phyloP scores from a whole-genome alignment of 2,329 filamentous ascomycete genomes.

The Gnomoniopsis sp. region DNA sequence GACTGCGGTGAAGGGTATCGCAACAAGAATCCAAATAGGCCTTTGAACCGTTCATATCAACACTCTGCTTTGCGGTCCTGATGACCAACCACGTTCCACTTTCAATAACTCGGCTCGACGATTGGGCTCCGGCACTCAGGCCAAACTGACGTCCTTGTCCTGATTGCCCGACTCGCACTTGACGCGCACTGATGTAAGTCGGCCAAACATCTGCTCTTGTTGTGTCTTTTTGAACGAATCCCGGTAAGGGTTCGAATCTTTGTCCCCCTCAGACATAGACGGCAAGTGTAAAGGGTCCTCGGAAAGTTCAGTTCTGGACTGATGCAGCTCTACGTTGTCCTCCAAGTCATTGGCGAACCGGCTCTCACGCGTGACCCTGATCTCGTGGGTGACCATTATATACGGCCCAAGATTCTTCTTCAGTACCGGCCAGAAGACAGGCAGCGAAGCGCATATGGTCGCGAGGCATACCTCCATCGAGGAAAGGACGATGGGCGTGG shows the following conservation, averaged over 20 bases:
- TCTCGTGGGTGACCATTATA: conserved; percentile 26
- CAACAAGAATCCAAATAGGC: too few species aligned
- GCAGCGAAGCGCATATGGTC: conserved; percentile 7
- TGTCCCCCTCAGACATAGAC: not conserved
- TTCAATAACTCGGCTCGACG: not conserved
- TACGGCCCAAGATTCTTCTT: conserved; percentile 23
- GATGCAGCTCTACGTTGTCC: not conserved
- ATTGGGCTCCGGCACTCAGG: not conserved
- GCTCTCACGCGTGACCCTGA: conserved; percentile 8
- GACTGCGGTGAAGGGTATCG: too few species aligned
- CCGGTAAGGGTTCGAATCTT: not conserved
- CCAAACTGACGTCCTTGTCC: not conserved
- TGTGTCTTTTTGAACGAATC: not conserved
- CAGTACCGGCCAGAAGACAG: conserved; percentile 20
- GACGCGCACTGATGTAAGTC: not conserved
- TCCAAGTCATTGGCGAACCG: not conserved
- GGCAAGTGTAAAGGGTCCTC: not conserved
- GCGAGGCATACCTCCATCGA: conserved; percentile 30
- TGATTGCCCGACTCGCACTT: not conserved
- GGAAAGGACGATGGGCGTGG: conserved; percentile 31
- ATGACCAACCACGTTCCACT: not conserved
- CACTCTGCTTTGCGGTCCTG: too few species aligned
- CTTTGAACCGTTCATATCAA: too few species aligned
- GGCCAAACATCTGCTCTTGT: not conserved
- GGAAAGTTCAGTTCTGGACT: not conserved